Base-by-base conservation (phyloP, 2,329 filamentous ascomycete genomes). In the Xylaria multiplex region DNA sequence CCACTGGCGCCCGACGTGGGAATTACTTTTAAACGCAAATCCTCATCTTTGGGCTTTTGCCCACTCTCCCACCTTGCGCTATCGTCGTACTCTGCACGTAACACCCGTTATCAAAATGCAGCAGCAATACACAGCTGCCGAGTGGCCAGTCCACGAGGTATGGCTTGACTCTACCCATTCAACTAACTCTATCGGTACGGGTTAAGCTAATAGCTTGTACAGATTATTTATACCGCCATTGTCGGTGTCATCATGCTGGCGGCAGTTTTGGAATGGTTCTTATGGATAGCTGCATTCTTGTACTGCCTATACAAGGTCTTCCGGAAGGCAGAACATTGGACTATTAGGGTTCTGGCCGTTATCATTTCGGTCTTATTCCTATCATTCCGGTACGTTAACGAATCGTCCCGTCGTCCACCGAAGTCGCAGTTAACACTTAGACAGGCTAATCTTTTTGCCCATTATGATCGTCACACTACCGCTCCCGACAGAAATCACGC, bases 401-500 rank as follows among this genome's bases (percentile, higher is more conserved):
- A 56, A 50, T 48, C 6, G 40, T 19, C n/a, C 2, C n/a, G 27
- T 59, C 8, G 6, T 19, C 22, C 24, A 32, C 43, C 30, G 30
- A 35, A 30, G 19, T 35, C 40, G 7, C 56, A 32, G 24, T 54
- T 75, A 50, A 77, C 62, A 16, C 54, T 43, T 59, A 32, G 59
- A 48, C 71, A 96, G 93, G 74, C 85, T 85, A 61, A 91, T 97
- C 43, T 98, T 97, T 79, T 83, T 98, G 32, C 95, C 95, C 0
- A 91, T 97, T 70, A 97, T 98, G 93, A 80, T 97, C 24, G 93
- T 97, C 54, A 98, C 94, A 0, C 83, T 98, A 4, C 95, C 95
- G 0, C 83, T 98, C 2, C 95, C 95, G 0, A 80, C 84, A 22
- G 85, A 88, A 65, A 83, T 97, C 52, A 90, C 90, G 7, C 83